Base-by-base conservation (phyloP, 208 protist species). In the Acanthamoeba polyphaga region DNA sequence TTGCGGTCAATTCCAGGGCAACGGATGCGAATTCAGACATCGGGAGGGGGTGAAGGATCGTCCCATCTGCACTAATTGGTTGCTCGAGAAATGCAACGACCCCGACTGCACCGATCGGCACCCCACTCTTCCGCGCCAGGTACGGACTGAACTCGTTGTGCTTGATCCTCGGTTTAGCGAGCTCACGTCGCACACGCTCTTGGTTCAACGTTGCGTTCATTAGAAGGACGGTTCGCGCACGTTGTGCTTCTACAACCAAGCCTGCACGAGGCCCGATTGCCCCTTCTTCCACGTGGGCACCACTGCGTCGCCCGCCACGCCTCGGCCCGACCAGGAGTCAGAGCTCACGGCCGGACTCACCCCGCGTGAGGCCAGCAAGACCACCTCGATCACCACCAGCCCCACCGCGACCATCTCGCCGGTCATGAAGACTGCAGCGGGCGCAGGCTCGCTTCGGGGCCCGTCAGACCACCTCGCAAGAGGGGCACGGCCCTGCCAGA, bases 231-330 rank as follows among this genome's bases (percentile, higher is more conserved):
- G 66, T 34, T 38, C 70, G 24, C 70, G 70, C 70, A 80, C 38
- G 29, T 17, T 80, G 38, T 80, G 70, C 70, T 80, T 80, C 70
- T 80, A 80, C 38, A 80, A 80, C 70, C 70, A 80, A 49, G 15
- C 34, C 29, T 80, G 70, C 70, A 80, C 70, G 70, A 34, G 70
- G n/a, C 70, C 32, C 17, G 70, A 80, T 29, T 80, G 70, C 32
- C 34, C 32, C 8, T 80, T 80, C 32, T 80, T 80, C 17, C 70
- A 80, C 32, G 32, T n/a, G 3, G 70, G 70, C 8, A 80, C 70
- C 70, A 46, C 38, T 43, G n/a, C 32, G 34, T 80, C 70, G 15
- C 70, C 70, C 7, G 70, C 70, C 70, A 80, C 32, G 15, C 70
- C 70, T 1, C 8, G 70, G 12, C 70, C 70, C 17, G 70, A 80